Percentiles rank a stretch among this genome's conserved stretches.
phyloP scores from a whole-genome alignment of 2,329 filamentous ascomycete species.

The Diplodia seriata region DNA sequence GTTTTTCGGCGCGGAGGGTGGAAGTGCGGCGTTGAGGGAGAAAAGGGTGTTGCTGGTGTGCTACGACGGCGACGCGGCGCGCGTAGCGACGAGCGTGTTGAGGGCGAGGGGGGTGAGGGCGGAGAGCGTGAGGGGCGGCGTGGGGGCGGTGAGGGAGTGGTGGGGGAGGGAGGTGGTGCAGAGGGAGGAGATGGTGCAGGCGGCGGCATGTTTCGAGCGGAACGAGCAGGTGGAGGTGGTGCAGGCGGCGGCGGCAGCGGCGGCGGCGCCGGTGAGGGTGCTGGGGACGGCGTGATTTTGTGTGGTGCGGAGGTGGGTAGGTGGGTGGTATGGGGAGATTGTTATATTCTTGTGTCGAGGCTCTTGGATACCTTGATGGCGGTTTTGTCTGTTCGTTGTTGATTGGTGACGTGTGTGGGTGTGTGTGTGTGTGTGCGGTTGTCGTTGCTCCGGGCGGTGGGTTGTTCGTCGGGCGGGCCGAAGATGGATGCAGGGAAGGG shows the following conservation, averaged over 20 bases:
- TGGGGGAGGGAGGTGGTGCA: conserved; percentile 6
- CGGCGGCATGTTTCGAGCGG: neutral
- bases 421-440: neutral
- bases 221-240: neutral
- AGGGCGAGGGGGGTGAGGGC: conserved; percentile 53
- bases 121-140: conserved; percentile 33
- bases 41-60: conserved; percentile 56
- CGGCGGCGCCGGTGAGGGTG: conserved; percentile 6
- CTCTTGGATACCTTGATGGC: conserved; percentile 13
- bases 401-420: neutral
- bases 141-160: neutral
- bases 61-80: conserved; percentile 62
- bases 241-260: neutral
- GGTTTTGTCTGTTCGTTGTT: neutral
- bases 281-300: neutral
- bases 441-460: neutral
- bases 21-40: neutral
- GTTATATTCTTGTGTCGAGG: neutral
- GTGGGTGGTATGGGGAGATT: no score
- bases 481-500: neutral
- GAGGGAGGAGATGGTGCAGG: neutral
- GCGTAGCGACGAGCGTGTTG: conserved; percentile 62
- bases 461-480: neutral
- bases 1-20: conserved; percentile 43
- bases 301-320: neutral